These are phyloP conservation scores for Ustulina deusta DNA, from an alignment of 2,329 filamentous ascomycete species.

Conservation along the genomic window DNA sequence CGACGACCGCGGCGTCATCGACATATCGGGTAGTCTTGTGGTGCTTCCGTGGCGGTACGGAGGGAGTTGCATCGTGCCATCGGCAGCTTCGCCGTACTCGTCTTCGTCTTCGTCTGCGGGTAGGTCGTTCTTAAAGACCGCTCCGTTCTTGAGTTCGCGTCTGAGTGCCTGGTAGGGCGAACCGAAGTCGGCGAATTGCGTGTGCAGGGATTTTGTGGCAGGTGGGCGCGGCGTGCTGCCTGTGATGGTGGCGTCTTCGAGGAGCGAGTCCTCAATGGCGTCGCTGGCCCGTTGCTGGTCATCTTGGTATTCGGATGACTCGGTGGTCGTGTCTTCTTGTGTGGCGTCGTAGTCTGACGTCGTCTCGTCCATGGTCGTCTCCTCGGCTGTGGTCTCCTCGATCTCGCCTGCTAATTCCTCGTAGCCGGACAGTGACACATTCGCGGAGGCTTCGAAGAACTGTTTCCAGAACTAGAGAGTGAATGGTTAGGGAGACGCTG, in stretches of 20 bases:
- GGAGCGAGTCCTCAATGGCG: conserved; percentile 70
- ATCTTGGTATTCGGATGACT: conserved; percentile 54
- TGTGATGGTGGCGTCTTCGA: conserved; percentile 72
- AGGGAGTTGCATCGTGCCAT: conserved; percentile 60
- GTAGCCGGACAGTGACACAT: conserved; percentile 95
- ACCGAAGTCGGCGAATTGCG: conserved; percentile 71
- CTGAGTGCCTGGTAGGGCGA: conserved; percentile 83
- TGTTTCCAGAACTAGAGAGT: conserved; percentile 92
- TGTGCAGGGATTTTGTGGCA: conserved; percentile 59
- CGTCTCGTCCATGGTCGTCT: conserved; percentile 68
- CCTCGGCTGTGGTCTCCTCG: conserved; percentile 67
- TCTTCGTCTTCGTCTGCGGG: conserved; percentile 52
- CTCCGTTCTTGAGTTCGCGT: conserved; percentile 69
- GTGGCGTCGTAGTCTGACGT: conserved; percentile 56
- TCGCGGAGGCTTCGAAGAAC: conserved; percentile 98
- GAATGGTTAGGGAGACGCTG: conserved; percentile 28
- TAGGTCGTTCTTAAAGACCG: conserved; percentile 52
- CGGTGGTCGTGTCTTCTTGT: conserved; percentile 53
- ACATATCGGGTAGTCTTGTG: conserved; percentile 70
- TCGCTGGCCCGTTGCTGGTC: conserved; percentile 55
- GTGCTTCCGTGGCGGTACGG: conserved; percentile 65
- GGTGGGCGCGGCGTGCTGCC: conserved; percentile 76
- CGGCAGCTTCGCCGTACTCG: conserved; percentile 53
- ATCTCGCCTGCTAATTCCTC: conserved; percentile 80
- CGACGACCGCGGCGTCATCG: conserved; percentile 70